A percentile compares a stretch with the other conserved stretches of the same genome.
Conservation (phyloP, 306 rosid genomes). For the Trifolium dubium region DNA sequence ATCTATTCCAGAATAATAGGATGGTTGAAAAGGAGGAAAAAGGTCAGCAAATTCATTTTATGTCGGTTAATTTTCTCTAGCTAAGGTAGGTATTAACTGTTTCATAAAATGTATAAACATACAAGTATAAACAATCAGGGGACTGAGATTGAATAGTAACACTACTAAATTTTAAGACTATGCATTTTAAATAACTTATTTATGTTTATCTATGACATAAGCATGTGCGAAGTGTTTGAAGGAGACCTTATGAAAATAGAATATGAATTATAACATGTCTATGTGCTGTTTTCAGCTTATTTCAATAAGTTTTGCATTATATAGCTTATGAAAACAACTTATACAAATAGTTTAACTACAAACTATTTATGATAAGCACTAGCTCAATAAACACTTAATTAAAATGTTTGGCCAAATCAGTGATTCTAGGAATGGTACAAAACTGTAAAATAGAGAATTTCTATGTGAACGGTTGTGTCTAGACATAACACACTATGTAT, state of each 20-base stretch:
- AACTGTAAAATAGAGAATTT: no score
- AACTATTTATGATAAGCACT: background rate
- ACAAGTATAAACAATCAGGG: constrained; percentile 28
- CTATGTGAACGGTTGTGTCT: no score
- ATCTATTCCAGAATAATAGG: constrained; percentile 51
- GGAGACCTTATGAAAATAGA: background rate
- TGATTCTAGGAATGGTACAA: constrained; percentile 18
- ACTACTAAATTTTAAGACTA: constrained; percentile 5
- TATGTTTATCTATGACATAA: background rate
- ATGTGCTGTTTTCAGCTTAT: background rate
- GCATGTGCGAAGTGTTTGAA: background rate
- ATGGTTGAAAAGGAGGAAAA: background rate
- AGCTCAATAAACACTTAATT: background rate
- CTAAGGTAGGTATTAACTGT: constrained; percentile 9
- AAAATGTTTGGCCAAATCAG: background rate
- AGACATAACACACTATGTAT: no score
- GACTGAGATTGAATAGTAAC: constrained; percentile 21
- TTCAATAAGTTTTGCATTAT: background rate
- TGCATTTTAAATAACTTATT: background rate
- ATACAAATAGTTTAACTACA: background rate
- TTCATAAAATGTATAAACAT: constrained; percentile 23
- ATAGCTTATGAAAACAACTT: background rate
- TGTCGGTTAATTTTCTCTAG: constrained; percentile 21
- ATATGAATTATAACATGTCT: background rate
- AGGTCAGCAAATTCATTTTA: constrained; percentile 26